phyloP scores from a whole-genome alignment of 2,329 filamentous ascomycete species.

The Pseudocercospora vitis region DNA sequence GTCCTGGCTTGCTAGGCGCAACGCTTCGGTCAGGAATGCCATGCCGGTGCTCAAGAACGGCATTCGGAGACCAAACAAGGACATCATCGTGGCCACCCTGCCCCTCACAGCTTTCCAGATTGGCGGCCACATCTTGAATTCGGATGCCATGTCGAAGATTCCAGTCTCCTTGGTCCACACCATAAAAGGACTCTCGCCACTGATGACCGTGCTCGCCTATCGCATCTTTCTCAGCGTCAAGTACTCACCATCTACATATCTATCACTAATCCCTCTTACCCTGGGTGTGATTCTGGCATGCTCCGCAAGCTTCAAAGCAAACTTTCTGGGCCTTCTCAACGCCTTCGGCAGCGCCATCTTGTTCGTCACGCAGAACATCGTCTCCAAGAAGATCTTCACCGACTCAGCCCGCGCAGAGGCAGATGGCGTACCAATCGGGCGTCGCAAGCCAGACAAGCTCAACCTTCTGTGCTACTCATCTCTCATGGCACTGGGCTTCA shows the following conservation, averaged over 20 bases:
- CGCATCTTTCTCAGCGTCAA: conserved; percentile 83
- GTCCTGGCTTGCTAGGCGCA: conserved; percentile 70
- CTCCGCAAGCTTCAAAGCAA: conserved; percentile 85
- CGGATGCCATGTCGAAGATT: conserved; percentile 89
- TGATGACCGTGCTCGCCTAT: conserved; percentile 94
- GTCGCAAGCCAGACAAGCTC: conserved; percentile 88
- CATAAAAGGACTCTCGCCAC: conserved; percentile 92
- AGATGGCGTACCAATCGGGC: conserved; percentile 62
- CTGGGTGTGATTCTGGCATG: conserved; percentile 95
- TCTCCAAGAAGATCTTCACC: conserved; percentile 97
- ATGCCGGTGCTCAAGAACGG: conserved; percentile 81
- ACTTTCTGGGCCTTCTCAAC: conserved; percentile 85
- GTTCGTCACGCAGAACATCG: conserved; percentile 98
- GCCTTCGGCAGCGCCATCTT: conserved; percentile 88
- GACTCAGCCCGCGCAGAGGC: conserved; percentile 83
- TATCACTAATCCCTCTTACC: conserved; percentile 75
- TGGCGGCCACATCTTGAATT: conserved; percentile 87
- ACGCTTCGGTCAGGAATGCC: conserved; percentile 67
- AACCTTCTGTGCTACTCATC: conserved; percentile 98
- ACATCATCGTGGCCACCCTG: conserved; percentile 83
- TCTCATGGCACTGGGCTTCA: conserved; percentile 84
- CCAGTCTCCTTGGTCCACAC: conserved; percentile 97
- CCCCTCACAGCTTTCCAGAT: conserved; percentile 92
- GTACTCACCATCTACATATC: conserved; percentile 83
- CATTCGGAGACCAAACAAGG: conserved; percentile 74